Base-by-base conservation (phyloP, 371 early-diverging fungal species). In the Mucor piriformis region DNA sequence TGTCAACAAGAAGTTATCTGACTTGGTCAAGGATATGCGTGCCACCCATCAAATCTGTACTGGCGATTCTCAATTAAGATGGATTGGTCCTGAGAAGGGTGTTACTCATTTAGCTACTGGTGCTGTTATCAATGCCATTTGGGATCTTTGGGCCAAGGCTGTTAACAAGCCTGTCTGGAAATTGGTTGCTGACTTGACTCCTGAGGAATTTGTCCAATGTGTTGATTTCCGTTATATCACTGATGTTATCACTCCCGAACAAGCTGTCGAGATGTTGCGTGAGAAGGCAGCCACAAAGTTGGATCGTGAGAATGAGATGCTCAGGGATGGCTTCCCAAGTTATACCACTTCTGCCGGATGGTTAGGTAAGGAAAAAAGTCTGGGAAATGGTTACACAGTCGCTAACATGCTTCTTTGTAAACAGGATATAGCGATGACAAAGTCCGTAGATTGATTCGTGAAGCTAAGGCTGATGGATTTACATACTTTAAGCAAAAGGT, bases 11-110 rank as follows among this genome's bases (percentile, higher is more conserved):
- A 66, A 59, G 12, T 49, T 81, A 23, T 48, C 50, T 16, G 67
- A 67, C 15, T 54, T 81, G 40, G 59, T 64, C 10, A 48, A 48
- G 7, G 72, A 81, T 53, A 81, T 81, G 81, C 69, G 70, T 34
- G 76, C 67, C 11, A 77, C 81, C 6, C 76, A 70, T 56, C 76
- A 68, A 40, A 73, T 81, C 23, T 75, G 75, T 55, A 81, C 77
- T 4, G 77, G 77, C n/a, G 81, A 81, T 50, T 70, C 71, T 51
- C 81, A 81, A 49, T 62, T 79, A 25, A 70, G 80, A 15, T 81
- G 81, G 81, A 81, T 81, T 54, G 81, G 81, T 56, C 81, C 81
- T 38, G 81, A 81, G 46, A 81, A 81, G 57, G 81, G 81, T 54
- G 81, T 72, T 2, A 73, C 77, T 42, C 81, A 81, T 54, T 63